Evolutionary conservation across 495 filamentous ascomycete species (phyloP).

Genomic region (Aspergillus nanangensis): DNA sequence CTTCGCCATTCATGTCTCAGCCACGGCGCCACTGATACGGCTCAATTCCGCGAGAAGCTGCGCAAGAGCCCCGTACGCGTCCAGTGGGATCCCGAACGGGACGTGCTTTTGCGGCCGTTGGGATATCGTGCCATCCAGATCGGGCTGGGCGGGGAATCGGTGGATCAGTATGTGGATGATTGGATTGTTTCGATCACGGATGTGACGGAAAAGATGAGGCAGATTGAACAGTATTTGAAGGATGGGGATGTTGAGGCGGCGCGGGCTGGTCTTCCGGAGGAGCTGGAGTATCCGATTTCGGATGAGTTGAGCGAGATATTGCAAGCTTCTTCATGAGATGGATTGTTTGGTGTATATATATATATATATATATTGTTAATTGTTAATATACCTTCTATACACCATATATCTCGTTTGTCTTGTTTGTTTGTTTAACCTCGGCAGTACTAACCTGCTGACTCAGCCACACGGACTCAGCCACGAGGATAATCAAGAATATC

Average conservation of each 20-base stretch:
- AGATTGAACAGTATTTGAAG: slow-evolving; percentile 40
- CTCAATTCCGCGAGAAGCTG: slow-evolving; percentile 16
- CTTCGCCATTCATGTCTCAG: slow-evolving; percentile 22
- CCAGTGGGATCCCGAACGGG: slow-evolving; percentile 62
- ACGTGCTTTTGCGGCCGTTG: slow-evolving; percentile 33
- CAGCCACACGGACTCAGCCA: too few species aligned
- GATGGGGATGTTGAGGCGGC: slow-evolving; percentile 29
- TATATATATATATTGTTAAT: neutral
- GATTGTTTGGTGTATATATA: neutral
- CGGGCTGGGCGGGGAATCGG: slow-evolving; percentile 43
- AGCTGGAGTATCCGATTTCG: slow-evolving; percentile 40
- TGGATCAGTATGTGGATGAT: slow-evolving; percentile 41
- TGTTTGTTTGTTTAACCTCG: too few species aligned
- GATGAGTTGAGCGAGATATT: slow-evolving; percentile 25
- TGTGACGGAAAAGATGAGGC: slow-evolving; percentile 49
- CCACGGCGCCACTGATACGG: slow-evolving; percentile 10
- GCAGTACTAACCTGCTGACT: neutral
- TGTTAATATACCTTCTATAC: too few species aligned
- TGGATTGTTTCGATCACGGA: slow-evolving; percentile 53
- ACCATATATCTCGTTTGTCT: too few species aligned
- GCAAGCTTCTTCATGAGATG: neutral
- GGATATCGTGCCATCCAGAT: slow-evolving; percentile 56
- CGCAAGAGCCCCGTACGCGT: slow-evolving; percentile 41
- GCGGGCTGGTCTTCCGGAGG: slow-evolving; percentile 37
- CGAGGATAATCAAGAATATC: too few species aligned